Evolutionary conservation across 164 flowering plant genomes (phyloP).

Genomic region (Tinospora cordifolia): DNA sequence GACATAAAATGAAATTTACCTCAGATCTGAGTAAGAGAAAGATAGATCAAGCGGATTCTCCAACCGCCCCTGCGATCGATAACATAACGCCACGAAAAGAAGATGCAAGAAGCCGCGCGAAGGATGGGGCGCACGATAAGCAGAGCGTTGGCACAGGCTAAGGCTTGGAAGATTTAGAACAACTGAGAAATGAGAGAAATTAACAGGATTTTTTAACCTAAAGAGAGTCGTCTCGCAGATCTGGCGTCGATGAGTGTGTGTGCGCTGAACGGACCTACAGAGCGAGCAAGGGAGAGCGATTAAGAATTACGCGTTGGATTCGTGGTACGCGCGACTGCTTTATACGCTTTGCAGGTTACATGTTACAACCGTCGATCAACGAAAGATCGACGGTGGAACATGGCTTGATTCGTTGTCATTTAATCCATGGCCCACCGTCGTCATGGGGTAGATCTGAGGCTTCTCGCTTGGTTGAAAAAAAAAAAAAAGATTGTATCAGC

Average conservation of each 20-base stretch:
- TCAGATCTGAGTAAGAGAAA: conserved; percentile 14
- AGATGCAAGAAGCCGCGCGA: background rate
- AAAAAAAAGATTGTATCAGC: no score
- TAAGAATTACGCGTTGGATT: background rate
- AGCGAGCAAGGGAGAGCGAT: conserved; percentile 4
- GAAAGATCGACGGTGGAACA: conserved; percentile 2
- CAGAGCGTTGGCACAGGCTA: conserved; percentile 9
- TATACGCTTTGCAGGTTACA: background rate
- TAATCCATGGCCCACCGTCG: background rate
- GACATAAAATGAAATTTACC: conserved; percentile 5
- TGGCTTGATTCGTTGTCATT: background rate
- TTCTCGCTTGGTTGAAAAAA: background rate
- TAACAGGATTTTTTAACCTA: background rate
- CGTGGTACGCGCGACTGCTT: background rate
- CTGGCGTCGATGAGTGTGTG: conserved; percentile 3
- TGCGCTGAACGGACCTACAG: background rate
- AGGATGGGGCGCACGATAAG: conserved; percentile 6
- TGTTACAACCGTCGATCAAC: no score
- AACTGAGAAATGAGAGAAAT: background rate
- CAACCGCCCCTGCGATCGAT: background rate
- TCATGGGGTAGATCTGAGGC: background rate
- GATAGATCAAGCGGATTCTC: conserved; percentile 14
- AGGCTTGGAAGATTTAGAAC: background rate
- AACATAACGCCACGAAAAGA: background rate
- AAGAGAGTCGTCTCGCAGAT: conserved; percentile 19